Base-by-base conservation (phyloP, 2,329 filamentous ascomycete species). In the Pyrenochaeta sp. region DNA sequence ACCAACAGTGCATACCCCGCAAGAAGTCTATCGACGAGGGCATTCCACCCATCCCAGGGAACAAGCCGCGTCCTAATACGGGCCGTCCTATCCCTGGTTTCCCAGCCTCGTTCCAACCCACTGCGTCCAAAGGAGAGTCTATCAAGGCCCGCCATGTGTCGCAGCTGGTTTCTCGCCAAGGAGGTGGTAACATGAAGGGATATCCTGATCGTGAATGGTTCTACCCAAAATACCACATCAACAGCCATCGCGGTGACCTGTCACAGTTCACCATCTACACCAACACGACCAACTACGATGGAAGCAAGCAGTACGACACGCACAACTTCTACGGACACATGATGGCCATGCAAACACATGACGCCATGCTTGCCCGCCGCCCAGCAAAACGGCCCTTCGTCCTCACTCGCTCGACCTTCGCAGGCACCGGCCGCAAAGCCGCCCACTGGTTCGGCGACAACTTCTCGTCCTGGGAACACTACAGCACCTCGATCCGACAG, bases 241-340 rank as follows among this genome's bases (percentile, higher is more conserved):
- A 82, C 53, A 88, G 88, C 65, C 81, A 78, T 30, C 81, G 80
- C 1, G 75, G 75, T 13, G 55, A 64, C 14, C 44, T 79, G 2
- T 72, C 67, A 5, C 70, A 74, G 43, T 60, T 61, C 34, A 78
- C 87, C 0, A 81, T 89, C 39, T 77, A 83, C 51, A 88, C 86
- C 0, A 81, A 89, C 60, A 72, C 89, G 7, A 78, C 85, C 7
- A 87, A 90, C 65, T 77, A 83, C 28, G 85, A 87, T 44, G 87
- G 87, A 1, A 73, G 85, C 24, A 75, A 77, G 14, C 83, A 88
- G 67, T 90, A 89, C 61, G 89, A 92, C 55, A 88, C 84, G 0
- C 89, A 92, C 67, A 91, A 91, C 56, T 69, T 91, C 1, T 90
- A 89, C 65, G 89, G 89, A 1, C 81, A 82, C 59, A 78, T 89